These are phyloP conservation scores for Coccomyxa sp. DNA, from an alignment of 139 green algal genomes.

Conservation along the genomic window DNA sequence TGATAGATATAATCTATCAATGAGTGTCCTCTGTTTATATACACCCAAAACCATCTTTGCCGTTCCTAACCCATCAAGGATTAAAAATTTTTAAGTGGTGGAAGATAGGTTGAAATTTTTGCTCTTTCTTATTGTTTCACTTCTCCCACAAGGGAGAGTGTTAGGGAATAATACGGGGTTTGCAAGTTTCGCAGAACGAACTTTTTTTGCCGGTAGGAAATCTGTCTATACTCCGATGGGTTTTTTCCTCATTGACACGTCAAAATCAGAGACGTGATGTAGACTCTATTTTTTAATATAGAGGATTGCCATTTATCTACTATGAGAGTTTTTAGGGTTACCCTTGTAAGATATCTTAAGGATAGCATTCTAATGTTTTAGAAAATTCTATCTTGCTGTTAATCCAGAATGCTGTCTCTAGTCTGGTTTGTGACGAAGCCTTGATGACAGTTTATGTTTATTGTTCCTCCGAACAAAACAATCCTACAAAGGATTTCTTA, in stretches of 20 bases:
- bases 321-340: too few relatives aligned
- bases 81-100: too few relatives aligned
- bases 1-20: too few relatives aligned
- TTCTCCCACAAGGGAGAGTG: too few relatives aligned
- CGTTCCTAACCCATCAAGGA: too few relatives aligned
- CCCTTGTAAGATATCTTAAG: too few relatives aligned
- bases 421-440: background rate
- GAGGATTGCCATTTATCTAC: too few relatives aligned
- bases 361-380: too few relatives aligned
- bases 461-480: background rate
- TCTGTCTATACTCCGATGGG: background rate
- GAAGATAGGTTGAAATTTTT: too few relatives aligned
- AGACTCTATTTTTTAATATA: background rate
- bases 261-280: background rate
- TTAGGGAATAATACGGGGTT: background rate
- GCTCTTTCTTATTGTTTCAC: too few relatives aligned
- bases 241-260: background rate
- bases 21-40: too few relatives aligned
- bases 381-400: background rate
- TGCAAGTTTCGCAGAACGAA: background rate
- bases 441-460: background rate
- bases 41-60: too few relatives aligned
- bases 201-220: background rate
- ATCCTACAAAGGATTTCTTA: background rate
- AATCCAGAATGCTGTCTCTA: background rate